phyloP scores from a whole-genome alignment of 805 yeast species.

The Clavispora carvajalis region DNA sequence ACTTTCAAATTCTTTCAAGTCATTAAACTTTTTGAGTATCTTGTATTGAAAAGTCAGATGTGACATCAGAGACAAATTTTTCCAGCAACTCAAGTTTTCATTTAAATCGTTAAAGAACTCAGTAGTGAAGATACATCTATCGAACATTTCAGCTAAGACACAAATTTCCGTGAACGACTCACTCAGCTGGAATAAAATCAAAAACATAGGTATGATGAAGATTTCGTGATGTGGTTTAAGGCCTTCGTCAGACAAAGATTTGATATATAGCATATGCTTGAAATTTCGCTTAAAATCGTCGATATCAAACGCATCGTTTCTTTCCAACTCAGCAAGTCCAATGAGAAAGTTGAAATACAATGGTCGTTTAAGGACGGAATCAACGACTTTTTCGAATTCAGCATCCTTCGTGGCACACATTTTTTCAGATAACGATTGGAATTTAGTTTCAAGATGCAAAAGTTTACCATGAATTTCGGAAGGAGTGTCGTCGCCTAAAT shows the following conservation, averaged over 20 bases:
- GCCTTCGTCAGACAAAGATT: conserved; percentile 33
- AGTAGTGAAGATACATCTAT: conserved; percentile 25
- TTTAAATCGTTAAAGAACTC: conserved; percentile 24
- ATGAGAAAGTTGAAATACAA: conserved; percentile 20
- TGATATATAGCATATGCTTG: conserved; percentile 29
- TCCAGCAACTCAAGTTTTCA: conserved; percentile 25
- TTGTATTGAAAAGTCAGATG: conserved; percentile 18
- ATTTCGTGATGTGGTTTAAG: conserved; percentile 35
- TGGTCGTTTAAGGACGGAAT: conserved; percentile 24
- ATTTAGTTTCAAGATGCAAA: conserved; percentile 17
- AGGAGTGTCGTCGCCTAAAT: conserved; percentile 6
- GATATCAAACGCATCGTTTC: conserved; percentile 8
- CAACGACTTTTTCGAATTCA: conserved; percentile 28
- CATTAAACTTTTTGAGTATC: conserved; percentile 18
- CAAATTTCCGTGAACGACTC: conserved; percentile 23
- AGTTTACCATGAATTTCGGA: conserved; percentile 17
- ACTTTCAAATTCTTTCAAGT: conserved; percentile 28
- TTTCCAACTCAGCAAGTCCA: conserved; percentile 10
- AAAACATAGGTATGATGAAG: conserved; percentile 33
- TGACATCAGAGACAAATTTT: conserved; percentile 15
- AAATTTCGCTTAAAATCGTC: conserved; percentile 21
- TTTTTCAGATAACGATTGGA: conserved; percentile 21
- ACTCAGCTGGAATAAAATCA: conserved; percentile 23
- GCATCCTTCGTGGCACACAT: conserved; percentile 26
- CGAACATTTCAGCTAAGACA: conserved; percentile 28